These are phyloP conservation scores for Cyclostephanos invisitatus DNA, from an alignment of 108 stramenopile genomes.

Conservation along the genomic window DNA sequence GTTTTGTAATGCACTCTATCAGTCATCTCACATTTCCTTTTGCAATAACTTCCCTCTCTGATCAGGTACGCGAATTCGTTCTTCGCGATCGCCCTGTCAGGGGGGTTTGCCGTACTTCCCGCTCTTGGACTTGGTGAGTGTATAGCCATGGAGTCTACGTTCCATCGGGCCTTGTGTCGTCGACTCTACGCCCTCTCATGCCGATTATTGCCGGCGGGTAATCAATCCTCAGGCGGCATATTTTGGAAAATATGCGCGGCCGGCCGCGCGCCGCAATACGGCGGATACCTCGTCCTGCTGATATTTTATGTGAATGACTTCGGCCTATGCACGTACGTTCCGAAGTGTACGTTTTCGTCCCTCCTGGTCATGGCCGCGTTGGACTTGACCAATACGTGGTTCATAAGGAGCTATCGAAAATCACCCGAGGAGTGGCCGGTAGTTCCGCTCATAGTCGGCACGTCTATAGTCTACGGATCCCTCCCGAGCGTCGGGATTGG, in stretches of 20 bases:
- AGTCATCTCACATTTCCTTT: no score
- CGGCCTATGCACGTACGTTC: conserved; percentile 60
- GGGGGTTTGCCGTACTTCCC: conserved; percentile 55
- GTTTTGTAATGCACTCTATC: no score
- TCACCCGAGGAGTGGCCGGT: conserved; percentile 68
- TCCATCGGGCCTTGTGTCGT: background rate
- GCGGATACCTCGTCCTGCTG: conserved; percentile 49
- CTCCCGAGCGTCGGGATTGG: conserved; percentile 69
- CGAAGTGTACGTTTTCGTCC: conserved; percentile 73
- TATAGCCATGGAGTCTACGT: conserved; percentile 19
- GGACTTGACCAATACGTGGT: conserved; percentile 59
- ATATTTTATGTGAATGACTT: conserved; percentile 64
- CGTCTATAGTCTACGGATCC: conserved; percentile 57
- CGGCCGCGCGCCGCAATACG: conserved; percentile 51
- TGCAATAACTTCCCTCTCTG: no score
- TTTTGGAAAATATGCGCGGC: conserved; percentile 65
- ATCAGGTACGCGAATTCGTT: conserved; percentile 61
- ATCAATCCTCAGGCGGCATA: conserved; percentile 44
- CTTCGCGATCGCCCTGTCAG: conserved; percentile 43
- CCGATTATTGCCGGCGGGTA: no score
- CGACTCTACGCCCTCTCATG: background rate
- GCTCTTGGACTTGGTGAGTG: conserved; percentile 36
- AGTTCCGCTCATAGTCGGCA: conserved; percentile 67
- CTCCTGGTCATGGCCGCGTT: conserved; percentile 64
- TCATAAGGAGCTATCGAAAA: conserved; percentile 54